Evolutionary conservation across 768 basidiomycete species (phyloP), one percentile per base, ranked within the genome.

Genomic region (Mycena floridula): DNA sequence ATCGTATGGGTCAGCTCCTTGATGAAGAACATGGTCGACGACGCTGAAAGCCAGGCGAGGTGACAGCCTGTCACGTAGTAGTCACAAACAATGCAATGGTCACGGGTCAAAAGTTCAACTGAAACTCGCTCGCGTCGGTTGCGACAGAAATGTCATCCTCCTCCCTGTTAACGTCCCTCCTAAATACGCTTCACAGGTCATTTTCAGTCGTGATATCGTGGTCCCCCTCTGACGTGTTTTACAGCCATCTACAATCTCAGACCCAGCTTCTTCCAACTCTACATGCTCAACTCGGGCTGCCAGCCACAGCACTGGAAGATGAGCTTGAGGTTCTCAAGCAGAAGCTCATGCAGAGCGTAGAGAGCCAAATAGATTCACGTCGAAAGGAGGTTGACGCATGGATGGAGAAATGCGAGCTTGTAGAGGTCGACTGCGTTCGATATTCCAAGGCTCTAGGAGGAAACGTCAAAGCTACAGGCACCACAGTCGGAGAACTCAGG

Each of bases 1-100:
- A 98, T 96, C 4, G 93, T 95, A 61, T 98, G 93, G n/a, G 89
- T 89, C 7, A 99, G 77, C 61, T 94, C 88, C 78, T 96, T 95
- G n/a, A n/a, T n/a, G n/a, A n/a, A n/a, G n/a, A n/a, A n/a, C n/a
- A n/a, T n/a, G n/a, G n/a, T n/a, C n/a, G n/a, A n/a, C n/a, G n/a
- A n/a, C n/a, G n/a, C n/a, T n/a, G n/a, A n/a, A n/a, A n/a, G n/a
- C n/a, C n/a, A n/a, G n/a, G n/a, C n/a, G n/a, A n/a, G n/a, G n/a
- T n/a, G n/a, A n/a, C n/a, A n/a, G n/a, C n/a, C n/a, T n/a, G n/a
- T n/a, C n/a, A n/a, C n/a, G n/a, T n/a, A n/a, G n/a, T n/a, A n/a
- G n/a, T n/a, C n/a, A n/a, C n/a, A n/a, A n/a, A n/a, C n/a, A n/a
- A n/a, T n/a, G n/a, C n/a, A n/a, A 35, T 3, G 32, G 18, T 35